These are phyloP conservation scores for Mortierella sp. DNA, from an alignment of 371 early-diverging fungal genomes.

Conservation along the genomic window DNA sequence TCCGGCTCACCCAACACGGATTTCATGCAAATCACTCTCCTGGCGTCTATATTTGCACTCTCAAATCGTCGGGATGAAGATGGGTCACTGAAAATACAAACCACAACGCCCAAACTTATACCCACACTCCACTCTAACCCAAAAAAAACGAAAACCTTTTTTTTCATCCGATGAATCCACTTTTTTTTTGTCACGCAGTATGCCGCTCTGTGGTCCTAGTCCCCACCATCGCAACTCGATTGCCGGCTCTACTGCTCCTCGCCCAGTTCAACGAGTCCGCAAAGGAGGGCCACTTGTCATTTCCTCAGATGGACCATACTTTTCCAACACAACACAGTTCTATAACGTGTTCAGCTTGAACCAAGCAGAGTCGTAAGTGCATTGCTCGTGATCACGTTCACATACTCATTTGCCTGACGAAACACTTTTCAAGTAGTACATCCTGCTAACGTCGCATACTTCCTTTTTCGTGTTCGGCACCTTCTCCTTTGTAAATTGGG, in stretches of 20 bases:
- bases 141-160: neutral
- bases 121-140: neutral
- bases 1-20: neutral
- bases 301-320: slow-evolving; percentile 66
- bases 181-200: slow-evolving; percentile 5
- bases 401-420: neutral
- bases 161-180: neutral
- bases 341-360: slow-evolving; percentile 75
- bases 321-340: slow-evolving; percentile 73
- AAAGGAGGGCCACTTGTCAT: slow-evolving; percentile 47
- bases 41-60: neutral
- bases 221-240: slow-evolving; percentile 54
- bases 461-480: neutral
- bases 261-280: slow-evolving; percentile 24
- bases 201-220: slow-evolving; percentile 27
- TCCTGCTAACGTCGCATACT: neutral
- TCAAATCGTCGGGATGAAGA: neutral
- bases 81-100: neutral
- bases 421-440: neutral
- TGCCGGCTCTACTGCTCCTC: slow-evolving; percentile 41
- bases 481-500: neutral
- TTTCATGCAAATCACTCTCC: neutral
- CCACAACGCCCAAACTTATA: neutral
- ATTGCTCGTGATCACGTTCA: neutral
- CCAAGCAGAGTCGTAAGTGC: slow-evolving; percentile 69